Evolutionary conservation across 768 basidiomycete genomes (phyloP).

Genomic region (Cubamyces sp.): DNA sequence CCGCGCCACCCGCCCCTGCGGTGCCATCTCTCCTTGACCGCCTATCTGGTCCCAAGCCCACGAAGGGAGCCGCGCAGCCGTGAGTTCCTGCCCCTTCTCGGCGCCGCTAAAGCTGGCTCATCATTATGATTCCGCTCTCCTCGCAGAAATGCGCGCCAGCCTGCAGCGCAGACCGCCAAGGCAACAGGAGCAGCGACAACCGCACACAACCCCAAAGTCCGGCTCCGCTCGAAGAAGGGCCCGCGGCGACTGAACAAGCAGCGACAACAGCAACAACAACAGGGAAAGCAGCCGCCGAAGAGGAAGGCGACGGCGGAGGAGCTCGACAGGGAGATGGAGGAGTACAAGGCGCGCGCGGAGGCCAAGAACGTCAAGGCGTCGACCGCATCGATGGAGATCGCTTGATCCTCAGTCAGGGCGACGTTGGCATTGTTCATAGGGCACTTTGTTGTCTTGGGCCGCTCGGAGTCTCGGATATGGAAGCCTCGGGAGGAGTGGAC

Average conservation of each 20-base stretch:
- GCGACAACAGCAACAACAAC: conserved; percentile 36
- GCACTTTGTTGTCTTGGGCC: too few species aligned
- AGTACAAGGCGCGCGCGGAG: conserved; percentile 58
- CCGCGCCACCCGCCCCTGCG: conserved; percentile 31
- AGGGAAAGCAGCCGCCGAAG: conserved; percentile 31
- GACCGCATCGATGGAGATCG: neutral
- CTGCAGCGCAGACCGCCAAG: neutral
- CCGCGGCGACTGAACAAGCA: conserved; percentile 72
- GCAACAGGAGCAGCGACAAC: conserved; percentile 10
- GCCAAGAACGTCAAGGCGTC: neutral
- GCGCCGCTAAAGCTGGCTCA: neutral
- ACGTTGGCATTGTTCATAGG: too few species aligned
- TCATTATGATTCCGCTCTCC: neutral
- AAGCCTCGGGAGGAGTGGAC: too few species aligned
- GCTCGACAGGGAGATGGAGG: conserved; percentile 82
- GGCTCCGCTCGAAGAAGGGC: conserved; percentile 64
- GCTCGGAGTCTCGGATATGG: too few species aligned
- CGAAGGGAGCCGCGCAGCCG: conserved; percentile 25
- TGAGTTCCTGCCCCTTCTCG: neutral
- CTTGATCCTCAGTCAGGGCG: neutral
- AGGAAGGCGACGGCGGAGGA: conserved; percentile 49
- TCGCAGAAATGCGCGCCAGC: neutral
- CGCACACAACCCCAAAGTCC: conserved; percentile 18
- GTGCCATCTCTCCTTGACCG: conserved; percentile 46
- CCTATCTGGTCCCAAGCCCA: conserved; percentile 20